A percentile compares a stretch with the other conserved stretches of the same genome.
phyloP scores from a whole-genome alignment of 2,329 filamentous ascomycete species.

The Dactylonectria estremocensis region DNA sequence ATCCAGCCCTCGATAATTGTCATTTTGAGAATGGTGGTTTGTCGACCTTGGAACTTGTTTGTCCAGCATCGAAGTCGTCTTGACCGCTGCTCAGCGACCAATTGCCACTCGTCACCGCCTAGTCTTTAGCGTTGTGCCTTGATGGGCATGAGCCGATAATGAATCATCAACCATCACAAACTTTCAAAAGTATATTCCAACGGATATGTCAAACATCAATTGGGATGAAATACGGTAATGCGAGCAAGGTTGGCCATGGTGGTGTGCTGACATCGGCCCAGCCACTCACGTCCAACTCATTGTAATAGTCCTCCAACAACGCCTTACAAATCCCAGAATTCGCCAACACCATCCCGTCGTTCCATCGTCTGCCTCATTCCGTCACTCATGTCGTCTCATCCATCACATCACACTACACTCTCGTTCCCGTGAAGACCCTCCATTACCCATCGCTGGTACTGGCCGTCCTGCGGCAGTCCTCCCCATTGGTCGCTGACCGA shows the following conservation, averaged over 20 bases:
- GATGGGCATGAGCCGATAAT: neutral
- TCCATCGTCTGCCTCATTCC: neutral
- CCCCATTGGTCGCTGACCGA: slow-evolving; percentile 38
- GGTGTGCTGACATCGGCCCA: neutral
- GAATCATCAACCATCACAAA: neutral
- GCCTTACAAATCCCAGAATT: neutral
- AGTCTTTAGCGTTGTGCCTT: neutral
- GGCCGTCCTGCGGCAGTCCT: slow-evolving; percentile 45
- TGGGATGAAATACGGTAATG: neutral
- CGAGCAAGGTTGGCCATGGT: neutral
- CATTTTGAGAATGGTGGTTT: slow-evolving; percentile 52
- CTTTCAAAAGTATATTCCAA: no score
- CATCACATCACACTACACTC: slow-evolving; percentile 66
- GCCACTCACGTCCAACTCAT: neutral
- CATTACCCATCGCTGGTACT: slow-evolving; percentile 39
- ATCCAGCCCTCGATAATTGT: slow-evolving; percentile 68
- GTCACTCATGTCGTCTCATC: neutral
- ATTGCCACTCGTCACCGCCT: slow-evolving; percentile 48
- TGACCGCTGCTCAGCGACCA: slow-evolving; percentile 31
- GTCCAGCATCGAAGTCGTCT: no score
- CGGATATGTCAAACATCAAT: no score
- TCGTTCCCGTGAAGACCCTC: slow-evolving; percentile 44
- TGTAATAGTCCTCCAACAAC: no score
- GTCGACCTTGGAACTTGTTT: slow-evolving; percentile 15
- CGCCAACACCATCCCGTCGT: neutral